Conservation (phyloP, 768 basidiomycete species). For the Podaxis pistillaris region DNA sequence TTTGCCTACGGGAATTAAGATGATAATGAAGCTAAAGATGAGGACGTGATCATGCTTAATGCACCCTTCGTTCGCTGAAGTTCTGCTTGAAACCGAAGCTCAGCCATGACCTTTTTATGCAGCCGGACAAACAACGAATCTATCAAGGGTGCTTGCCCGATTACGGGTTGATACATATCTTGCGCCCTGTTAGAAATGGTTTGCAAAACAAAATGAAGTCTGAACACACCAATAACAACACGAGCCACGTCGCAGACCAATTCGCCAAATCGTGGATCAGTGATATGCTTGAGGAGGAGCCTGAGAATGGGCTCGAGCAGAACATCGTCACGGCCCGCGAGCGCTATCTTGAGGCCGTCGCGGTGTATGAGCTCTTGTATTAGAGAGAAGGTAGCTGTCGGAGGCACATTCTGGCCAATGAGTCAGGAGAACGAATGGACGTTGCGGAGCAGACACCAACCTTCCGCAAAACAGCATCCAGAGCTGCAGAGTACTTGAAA, state of each 20-base stretch:
- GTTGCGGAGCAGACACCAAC: conserved; percentile 34
- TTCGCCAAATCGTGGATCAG: conserved; percentile 91
- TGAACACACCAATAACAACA: conserved; percentile 75
- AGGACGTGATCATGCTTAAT: conserved; percentile 85
- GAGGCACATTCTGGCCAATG: conserved; percentile 68
- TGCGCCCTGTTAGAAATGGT: neutral
- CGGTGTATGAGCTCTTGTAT: conserved; percentile 92
- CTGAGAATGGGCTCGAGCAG: conserved; percentile 89
- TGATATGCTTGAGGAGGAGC: conserved; percentile 78
- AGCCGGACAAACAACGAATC: conserved; percentile 83
- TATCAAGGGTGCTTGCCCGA: conserved; percentile 94
- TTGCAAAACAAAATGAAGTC: neutral
- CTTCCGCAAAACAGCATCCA: conserved; percentile 89
- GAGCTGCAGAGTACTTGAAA: conserved; percentile 92
- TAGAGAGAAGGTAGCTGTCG: conserved; percentile 83
- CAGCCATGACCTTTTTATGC: conserved; percentile 79
- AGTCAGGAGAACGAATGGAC: conserved; percentile 6
- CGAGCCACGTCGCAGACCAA: conserved; percentile 78
- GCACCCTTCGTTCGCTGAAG: conserved; percentile 81
- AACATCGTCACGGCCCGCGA: conserved; percentile 91
- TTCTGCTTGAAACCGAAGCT: conserved; percentile 87
- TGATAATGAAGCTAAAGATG: conserved; percentile 30
- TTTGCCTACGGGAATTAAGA: conserved; percentile 3
- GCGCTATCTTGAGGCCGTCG: conserved; percentile 82
- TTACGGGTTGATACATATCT: conserved; percentile 91